These are phyloP conservation scores for Colletotrichum brevisporum DNA, from an alignment of 2,329 filamentous ascomycete species.

Conservation along the genomic window DNA sequence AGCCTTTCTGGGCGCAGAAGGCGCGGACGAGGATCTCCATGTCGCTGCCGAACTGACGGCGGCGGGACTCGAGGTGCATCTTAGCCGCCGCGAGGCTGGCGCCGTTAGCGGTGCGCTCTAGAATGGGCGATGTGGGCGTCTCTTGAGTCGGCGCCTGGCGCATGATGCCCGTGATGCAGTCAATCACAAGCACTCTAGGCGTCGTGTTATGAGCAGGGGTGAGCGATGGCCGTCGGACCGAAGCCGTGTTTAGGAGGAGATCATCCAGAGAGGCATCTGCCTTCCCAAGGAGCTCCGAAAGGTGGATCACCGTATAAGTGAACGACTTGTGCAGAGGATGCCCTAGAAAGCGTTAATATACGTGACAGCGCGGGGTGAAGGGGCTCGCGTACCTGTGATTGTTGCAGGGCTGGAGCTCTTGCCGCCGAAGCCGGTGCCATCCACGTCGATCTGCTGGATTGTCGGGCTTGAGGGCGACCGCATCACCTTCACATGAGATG, in stretches of 20 bases:
- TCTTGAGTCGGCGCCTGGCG: conserved; percentile 58
- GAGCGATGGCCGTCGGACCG: conserved; percentile 50
- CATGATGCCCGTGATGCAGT: conserved; percentile 71
- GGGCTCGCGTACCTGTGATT: conserved; percentile 58
- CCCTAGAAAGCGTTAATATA: conserved; percentile 53
- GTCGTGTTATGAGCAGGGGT: conserved; percentile 47
- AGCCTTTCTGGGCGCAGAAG: conserved; percentile 80
- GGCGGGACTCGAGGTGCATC: conserved; percentile 70
- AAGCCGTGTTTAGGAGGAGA: conserved; percentile 56
- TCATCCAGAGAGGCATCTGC: conserved; percentile 62
- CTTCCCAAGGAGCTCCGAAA: conserved; percentile 68
- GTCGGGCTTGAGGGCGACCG: conserved; percentile 73
- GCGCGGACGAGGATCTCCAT: conserved; percentile 80
- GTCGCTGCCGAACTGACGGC: conserved; percentile 73
- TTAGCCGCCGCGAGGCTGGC: conserved; percentile 61
- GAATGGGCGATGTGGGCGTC: conserved; percentile 64
- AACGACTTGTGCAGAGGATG: conserved; percentile 76
- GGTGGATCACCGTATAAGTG: conserved; percentile 71
- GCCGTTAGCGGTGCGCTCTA: conserved; percentile 52
- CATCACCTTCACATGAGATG: conserved; percentile 69
- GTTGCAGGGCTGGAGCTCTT: conserved; percentile 63
- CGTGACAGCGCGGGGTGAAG: conserved; percentile 38
- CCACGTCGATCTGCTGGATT: conserved; percentile 70
- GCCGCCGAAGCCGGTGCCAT: conserved; percentile 58
- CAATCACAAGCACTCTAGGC: conserved; percentile 70